These are phyloP conservation scores for Termitomyces eurrhizus DNA, from an alignment of 768 basidiomycete genomes.

Conservation along the genomic window DNA sequence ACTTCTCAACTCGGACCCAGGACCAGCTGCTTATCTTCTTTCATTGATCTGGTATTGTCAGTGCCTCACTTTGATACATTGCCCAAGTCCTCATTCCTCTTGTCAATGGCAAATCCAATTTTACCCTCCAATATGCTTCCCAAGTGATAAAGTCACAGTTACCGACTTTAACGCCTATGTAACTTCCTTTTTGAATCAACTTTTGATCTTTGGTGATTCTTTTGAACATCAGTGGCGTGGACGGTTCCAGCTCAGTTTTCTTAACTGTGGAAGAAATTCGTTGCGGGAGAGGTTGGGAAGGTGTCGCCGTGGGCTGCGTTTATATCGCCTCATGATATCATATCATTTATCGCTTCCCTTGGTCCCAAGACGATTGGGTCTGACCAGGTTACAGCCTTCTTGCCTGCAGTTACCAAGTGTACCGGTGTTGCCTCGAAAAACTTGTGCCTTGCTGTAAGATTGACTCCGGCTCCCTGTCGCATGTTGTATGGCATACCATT, in stretches of 20 bases:
- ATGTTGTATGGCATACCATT: neutral
- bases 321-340: no score
- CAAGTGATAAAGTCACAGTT: no score
- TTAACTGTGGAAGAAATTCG: no score
- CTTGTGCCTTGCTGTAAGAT: constrained; percentile 42
- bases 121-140: constrained; percentile 3
- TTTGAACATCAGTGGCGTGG: no score
- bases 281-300: no score
- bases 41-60: constrained; percentile 7
- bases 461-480: neutral
- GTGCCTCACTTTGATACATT: constrained; percentile 4
- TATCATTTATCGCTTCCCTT: no score
- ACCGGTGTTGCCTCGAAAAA: constrained; percentile 41
- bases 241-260: no score
- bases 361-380: no score
- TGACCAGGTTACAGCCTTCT: constrained; percentile 21
- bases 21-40: constrained; percentile 18
- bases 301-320: no score
- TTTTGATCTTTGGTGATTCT: no score
- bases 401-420: constrained; percentile 49
- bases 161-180: no score
- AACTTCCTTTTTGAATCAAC: no score
- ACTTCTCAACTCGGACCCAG: constrained; percentile 10
- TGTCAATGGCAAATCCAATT: neutral
- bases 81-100: neutral